Evolutionary conservation across 2,329 filamentous ascomycete genomes (phyloP).

Genomic region (Lasiodiplodia citricola): DNA sequence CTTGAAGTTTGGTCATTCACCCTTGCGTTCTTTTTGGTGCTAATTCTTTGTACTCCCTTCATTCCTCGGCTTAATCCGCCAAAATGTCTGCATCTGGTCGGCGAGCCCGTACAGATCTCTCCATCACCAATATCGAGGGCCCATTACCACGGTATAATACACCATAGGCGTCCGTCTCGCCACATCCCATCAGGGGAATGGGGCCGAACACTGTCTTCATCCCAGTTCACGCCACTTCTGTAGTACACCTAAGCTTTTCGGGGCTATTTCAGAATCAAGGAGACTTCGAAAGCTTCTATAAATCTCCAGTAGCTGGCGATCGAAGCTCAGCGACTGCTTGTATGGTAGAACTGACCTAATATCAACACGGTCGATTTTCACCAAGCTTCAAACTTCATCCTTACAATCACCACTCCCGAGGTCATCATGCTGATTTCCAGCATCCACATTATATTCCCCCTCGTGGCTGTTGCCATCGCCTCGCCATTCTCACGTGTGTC

Average conservation of each 20-base stretch:
- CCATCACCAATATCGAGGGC: neutral
- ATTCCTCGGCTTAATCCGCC: neutral
- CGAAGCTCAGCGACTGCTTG: neutral
- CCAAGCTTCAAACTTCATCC: neutral
- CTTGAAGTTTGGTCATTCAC: too few relatives aligned
- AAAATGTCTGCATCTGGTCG: neutral
- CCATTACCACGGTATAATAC: too few relatives aligned
- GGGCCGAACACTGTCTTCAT: neutral
- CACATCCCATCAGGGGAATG: neutral
- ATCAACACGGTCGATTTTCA: too few relatives aligned
- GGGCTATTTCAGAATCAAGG: neutral
- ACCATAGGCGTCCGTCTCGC: neutral
- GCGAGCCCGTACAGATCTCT: too few relatives aligned
- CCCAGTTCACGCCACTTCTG: neutral
- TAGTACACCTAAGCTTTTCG: neutral
- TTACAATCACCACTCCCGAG: neutral
- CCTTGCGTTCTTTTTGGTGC: neutral
- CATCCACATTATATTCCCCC: neutral
- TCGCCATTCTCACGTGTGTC: neutral
- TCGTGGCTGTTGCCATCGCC: neutral
- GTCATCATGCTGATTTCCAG: neutral
- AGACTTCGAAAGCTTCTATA: neutral
- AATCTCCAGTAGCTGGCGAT: neutral
- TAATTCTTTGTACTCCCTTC: neutral
- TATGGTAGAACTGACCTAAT: too few relatives aligned